Conservation (phyloP, 148 eudicot genomes). For the Fallopia convolvulus region DNA sequence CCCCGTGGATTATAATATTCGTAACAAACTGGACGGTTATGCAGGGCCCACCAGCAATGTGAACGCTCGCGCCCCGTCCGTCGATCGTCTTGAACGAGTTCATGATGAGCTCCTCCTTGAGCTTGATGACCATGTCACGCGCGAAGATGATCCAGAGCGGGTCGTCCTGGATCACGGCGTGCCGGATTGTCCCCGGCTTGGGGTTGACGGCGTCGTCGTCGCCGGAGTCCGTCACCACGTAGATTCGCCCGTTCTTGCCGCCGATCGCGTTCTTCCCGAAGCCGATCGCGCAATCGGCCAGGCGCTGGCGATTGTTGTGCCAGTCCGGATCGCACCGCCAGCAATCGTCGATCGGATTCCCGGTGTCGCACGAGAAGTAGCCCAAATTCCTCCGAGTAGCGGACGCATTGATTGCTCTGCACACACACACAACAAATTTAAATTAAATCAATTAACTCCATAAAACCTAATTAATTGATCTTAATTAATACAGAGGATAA, state of each 20-base stretch:
- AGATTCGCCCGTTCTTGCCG: slow-evolving; percentile 50
- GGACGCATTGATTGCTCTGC: slow-evolving; percentile 57
- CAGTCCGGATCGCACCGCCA: slow-evolving; percentile 75
- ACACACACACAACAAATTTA: neutral
- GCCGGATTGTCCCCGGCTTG: slow-evolving; percentile 59
- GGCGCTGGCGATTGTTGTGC: slow-evolving; percentile 52
- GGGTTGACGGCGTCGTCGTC: slow-evolving; percentile 60
- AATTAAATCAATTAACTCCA: too few relatives aligned
- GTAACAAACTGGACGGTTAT: slow-evolving; percentile 55
- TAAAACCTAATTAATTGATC: neutral
- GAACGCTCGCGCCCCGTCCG: slow-evolving; percentile 73
- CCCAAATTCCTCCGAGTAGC: slow-evolving; percentile 46
- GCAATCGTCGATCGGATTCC: slow-evolving; percentile 80
- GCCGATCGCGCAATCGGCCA: slow-evolving; percentile 72
- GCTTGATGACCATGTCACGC: slow-evolving; percentile 54
- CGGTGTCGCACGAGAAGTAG: slow-evolving; percentile 57
- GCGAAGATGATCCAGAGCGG: slow-evolving; percentile 68
- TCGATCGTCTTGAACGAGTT: slow-evolving; percentile 81
- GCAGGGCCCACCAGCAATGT: slow-evolving; percentile 71
- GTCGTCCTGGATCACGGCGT: slow-evolving; percentile 58
- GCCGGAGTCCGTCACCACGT: slow-evolving; percentile 50
- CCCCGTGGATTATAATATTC: slow-evolving; percentile 65
- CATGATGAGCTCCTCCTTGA: slow-evolving; percentile 63
- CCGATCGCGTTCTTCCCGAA: slow-evolving; percentile 70
- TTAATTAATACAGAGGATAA: neutral